Evolutionary conservation across 2,329 filamentous ascomycete species (phyloP), one percentile per base, ranked within the genome.

Genomic region (Berkeleyomyces basicola): DNA sequence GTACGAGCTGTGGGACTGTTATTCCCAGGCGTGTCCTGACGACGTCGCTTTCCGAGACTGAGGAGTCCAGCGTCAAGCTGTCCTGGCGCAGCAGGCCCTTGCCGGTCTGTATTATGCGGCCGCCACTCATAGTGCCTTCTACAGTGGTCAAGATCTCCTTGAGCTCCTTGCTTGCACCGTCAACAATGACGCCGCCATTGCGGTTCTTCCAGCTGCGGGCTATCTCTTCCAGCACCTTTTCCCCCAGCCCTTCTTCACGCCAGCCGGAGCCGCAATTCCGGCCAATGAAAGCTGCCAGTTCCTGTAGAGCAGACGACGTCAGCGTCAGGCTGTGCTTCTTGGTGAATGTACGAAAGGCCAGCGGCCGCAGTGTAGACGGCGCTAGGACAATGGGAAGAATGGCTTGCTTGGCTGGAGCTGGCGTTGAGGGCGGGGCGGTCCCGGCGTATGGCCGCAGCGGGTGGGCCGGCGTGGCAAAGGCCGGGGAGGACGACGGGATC

Each of bases 291-390:
- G 82, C 80, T 23, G 93, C 91, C 40, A 99, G 79, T 57, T 88
- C 83, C 72, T 92, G 85, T 4, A 99, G 77, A 0, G 93, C 90
- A 0, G 90, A 84, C 0, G 92, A 93, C 6, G 88, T 91, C 61
- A 99, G 82, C 0, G 91, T 97, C 63, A 99, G 78, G 68, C 92
- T 95, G 74, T 99, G 90, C 71, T 97, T 99, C 74, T 96, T 96
- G 1, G 93, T 99, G 67, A 99, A 95, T 0, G 89, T 95, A 57
- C 93, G 84, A 70, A 99, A 97, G 7, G 93, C 95, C 23, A 97
- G 79, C 2, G 93, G 92, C 66, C 95, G 82, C 47, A 99, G 77
- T 0, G 88, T 95, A 7, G 90, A 83, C 0, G 91, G 88, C 3
- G 92, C 91, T 3, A 99, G 84, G 43, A 95, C 79, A 63, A 99